A percentile compares a stretch with the other conserved stretches of the same genome.
phyloP scores from a whole-genome alignment of 2,329 filamentous ascomycete genomes.

The Tolypocladium pustulatum region DNA sequence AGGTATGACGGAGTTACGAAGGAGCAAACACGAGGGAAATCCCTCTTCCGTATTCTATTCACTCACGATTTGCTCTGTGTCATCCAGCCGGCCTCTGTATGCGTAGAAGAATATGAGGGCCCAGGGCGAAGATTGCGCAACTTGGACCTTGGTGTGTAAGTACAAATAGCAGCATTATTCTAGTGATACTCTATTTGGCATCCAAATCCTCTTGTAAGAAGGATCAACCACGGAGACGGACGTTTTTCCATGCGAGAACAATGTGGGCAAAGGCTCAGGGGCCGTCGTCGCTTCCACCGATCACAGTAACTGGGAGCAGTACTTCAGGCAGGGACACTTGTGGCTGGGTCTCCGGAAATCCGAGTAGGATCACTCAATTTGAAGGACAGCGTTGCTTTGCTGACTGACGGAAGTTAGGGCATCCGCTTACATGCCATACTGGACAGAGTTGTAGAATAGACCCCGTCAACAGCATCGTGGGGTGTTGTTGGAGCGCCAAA shows the following conservation, averaged over 20 bases:
- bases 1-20: neutral
- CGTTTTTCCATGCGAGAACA: neutral
- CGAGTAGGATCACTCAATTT: conserved; percentile 1
- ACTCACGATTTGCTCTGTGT: neutral
- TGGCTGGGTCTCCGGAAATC: conserved; percentile 10
- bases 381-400: neutral
- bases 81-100: neutral
- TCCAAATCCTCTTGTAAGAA: neutral
- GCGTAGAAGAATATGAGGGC: neutral
- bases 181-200: neutral
- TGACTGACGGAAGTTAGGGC: conserved; percentile 1
- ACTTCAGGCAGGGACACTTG: conserved; percentile 4
- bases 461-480: conserved; percentile 6
- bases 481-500: conserved; percentile 9
- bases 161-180: neutral
- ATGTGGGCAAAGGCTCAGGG: neutral
- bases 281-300: neutral
- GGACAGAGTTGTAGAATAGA: conserved; percentile 11
- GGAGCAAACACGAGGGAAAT: neutral
- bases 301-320: neutral
- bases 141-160: neutral
- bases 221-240: neutral
- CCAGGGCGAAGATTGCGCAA: neutral
- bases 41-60: neutral
- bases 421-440: conserved; percentile 7